Evolutionary conservation across 257 asterid species (phyloP), one percentile per base, ranked within the genome.

Genomic region (Plantago elongata): DNA sequence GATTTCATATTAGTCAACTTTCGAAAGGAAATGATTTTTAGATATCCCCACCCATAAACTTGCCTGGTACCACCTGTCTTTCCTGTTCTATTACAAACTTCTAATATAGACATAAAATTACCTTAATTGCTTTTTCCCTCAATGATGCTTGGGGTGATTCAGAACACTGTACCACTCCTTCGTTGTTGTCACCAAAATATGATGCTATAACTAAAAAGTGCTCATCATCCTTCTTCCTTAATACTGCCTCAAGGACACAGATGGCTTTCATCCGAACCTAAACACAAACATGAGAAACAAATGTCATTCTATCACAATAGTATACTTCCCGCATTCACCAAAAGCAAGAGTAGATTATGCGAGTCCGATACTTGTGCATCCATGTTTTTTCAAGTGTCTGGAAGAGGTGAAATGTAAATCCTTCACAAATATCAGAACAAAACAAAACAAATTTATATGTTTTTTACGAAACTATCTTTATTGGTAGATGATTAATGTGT

Each of bases 131-230:
- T 67, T 89, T 93, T 75, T 93, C 99, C 73, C 99, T 84, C 74
- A 93, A 67, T 57, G 99, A 93, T 45, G 97, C 96, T 76, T 93
- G 99, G 40, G 97, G 99, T 62, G 96, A 93, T 79, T 89, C 96
- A 61, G 82, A 86, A 81, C 99, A 93, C 60, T 78, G 89, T 47
- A 83, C 71, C 74, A 93, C 82, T 65, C 68, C 78, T 73, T 84
- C 82, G 37, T 45, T 78, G 82, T 93, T 89, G 60, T 87, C 91
- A 57, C 65, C 73, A 63, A 93, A 89, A 71, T 89, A 87, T 5
- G 88, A 82, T 56, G 80, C 72, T 72, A 89, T 73, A 44, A 67
- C 72, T 49, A 81, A 74, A 74, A 87, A 87, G 40, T 79, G 78
- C 4, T 75, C 84, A 6, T 84, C 95, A 45, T 82, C 85, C 63